These are phyloP conservation scores for Colletotrichum neosansevieriae DNA, from an alignment of 2,329 filamentous ascomycete genomes.

Conservation along the genomic window DNA sequence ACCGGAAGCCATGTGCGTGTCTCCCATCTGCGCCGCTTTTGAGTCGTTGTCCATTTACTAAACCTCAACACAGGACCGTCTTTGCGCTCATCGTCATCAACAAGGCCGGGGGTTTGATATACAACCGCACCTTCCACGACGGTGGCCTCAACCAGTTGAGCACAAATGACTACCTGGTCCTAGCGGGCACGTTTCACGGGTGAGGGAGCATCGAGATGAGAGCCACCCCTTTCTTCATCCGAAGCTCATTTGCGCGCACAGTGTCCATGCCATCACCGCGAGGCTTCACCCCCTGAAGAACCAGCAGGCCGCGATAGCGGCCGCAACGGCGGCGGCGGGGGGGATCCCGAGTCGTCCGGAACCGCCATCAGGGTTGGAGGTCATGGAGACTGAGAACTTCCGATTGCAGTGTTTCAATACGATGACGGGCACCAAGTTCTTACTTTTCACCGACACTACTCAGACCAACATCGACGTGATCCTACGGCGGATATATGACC, in stretches of 20 bases:
- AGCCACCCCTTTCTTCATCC: conserved; percentile 43
- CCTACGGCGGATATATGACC: conserved; percentile 88
- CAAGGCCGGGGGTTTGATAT: conserved; percentile 96
- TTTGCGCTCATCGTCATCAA: conserved; percentile 98
- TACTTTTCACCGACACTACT: conserved; percentile 91
- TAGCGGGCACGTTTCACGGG: conserved; percentile 98
- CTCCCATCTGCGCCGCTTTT: not conserved
- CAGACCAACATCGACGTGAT: conserved; percentile 89
- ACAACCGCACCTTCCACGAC: conserved; percentile 93
- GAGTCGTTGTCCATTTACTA: conserved; percentile 4
- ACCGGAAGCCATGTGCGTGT: conserved; percentile 24
- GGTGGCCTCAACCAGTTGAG: conserved; percentile 87
- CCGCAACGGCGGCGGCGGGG: conserved; percentile 44
- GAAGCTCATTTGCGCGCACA: conserved; percentile 47
- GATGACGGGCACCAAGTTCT: conserved; percentile 92
- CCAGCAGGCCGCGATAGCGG: conserved; percentile 51
- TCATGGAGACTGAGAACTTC: conserved; percentile 94
- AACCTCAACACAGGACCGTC: conserved; percentile 76
- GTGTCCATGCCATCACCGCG: conserved; percentile 77
- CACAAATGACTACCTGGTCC: conserved; percentile 96
- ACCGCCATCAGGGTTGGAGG: conserved; percentile 84
- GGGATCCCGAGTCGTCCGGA: conserved; percentile 65
- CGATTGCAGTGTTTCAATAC: conserved; percentile 97
- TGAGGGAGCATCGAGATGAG: conserved; percentile 66
- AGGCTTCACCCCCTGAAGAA: conserved; percentile 69